Conservation (phyloP, 257 asterid species). For the Lithospermum erythrorhizon region DNA sequence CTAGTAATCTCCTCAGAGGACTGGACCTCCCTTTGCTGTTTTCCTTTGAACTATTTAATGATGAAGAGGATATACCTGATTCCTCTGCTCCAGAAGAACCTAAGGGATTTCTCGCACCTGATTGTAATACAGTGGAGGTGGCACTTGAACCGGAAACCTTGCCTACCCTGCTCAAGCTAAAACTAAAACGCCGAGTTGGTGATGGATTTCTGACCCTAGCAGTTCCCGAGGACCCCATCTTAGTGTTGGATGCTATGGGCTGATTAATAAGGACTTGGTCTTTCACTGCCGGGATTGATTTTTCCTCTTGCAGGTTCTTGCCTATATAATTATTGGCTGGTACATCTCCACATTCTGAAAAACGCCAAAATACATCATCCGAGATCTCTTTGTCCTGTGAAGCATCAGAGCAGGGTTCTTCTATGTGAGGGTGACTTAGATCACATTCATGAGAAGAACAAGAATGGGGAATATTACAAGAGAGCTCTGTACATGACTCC, state of each 20-base stretch:
- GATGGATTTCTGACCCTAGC: constrained; percentile 39
- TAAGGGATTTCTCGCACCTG: constrained; percentile 7
- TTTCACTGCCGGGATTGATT: constrained; percentile 14
- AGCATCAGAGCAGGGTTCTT: constrained; percentile 12
- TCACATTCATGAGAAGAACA: constrained; percentile 16
- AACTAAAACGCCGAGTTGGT: constrained; percentile 47
- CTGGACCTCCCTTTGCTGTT: constrained; percentile 47
- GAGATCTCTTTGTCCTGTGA: constrained; percentile 9
- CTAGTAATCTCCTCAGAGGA: constrained; percentile 72
- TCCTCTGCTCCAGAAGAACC: constrained; percentile 16
- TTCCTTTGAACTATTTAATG: constrained; percentile 30
- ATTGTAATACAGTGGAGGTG: constrained; percentile 7
- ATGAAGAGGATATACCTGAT: constrained; percentile 21
- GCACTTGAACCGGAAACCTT: constrained; percentile 31
- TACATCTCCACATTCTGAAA: constrained; percentile 10
- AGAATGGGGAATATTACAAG: constrained; percentile 15
- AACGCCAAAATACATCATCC: constrained; percentile 15
- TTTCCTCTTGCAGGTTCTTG: constrained; percentile 25
- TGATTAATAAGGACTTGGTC: constrained; percentile 9
- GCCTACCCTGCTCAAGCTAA: constrained; percentile 31
- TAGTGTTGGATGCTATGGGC: constrained; percentile 17
- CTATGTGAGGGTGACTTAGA: constrained; percentile 5
- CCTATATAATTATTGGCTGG: constrained; percentile 24
- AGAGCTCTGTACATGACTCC: constrained; percentile 5
- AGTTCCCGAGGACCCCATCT: constrained; percentile 20